phyloP scores from a whole-genome alignment of 768 basidiomycete species.

The Tricholoma terreum region DNA sequence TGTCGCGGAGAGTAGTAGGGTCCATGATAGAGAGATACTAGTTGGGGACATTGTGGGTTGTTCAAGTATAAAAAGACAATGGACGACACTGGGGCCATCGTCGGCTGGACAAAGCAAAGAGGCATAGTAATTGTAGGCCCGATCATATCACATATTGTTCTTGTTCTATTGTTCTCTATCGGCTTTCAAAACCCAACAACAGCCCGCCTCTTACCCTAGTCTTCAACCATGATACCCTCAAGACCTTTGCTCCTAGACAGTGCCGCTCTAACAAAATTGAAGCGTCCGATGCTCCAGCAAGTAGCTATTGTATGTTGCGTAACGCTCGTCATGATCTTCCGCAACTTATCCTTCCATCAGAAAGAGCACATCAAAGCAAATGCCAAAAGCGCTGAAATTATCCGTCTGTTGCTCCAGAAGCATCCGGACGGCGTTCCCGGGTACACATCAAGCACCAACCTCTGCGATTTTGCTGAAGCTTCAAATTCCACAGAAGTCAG shows the following conservation, averaged over 20 bases:
- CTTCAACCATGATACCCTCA: background rate
- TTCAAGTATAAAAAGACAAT: background rate
- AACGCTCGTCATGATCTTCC: background rate
- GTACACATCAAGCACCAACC: background rate
- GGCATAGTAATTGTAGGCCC: background rate
- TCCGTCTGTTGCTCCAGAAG: conserved; percentile 13
- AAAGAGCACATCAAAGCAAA: conserved; percentile 22
- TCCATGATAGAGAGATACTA: conserved; percentile 2
- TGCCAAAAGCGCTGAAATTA: conserved; percentile 16
- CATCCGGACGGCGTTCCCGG: conserved; percentile 15
- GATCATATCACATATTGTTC: background rate
- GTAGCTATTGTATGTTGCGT: conserved; percentile 16
- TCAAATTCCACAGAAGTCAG: background rate
- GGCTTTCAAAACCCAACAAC: background rate
- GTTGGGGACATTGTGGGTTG: background rate
- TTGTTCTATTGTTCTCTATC: conserved; percentile 11
- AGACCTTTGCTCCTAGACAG: conserved; percentile 2
- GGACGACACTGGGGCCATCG: background rate
- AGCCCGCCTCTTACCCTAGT: background rate
- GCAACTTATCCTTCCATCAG: conserved; percentile 8
- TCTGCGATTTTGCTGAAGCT: background rate
- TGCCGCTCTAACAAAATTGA: conserved; percentile 9
- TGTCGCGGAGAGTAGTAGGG: conserved; percentile 3
- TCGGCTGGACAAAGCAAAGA: background rate
- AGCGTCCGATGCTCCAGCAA: conserved; percentile 16